Evolutionary conservation across 192 early-diverging fungal species (phyloP), one percentile per base, ranked within the genome.

Genomic region (Backusella tuberculispora): DNA sequence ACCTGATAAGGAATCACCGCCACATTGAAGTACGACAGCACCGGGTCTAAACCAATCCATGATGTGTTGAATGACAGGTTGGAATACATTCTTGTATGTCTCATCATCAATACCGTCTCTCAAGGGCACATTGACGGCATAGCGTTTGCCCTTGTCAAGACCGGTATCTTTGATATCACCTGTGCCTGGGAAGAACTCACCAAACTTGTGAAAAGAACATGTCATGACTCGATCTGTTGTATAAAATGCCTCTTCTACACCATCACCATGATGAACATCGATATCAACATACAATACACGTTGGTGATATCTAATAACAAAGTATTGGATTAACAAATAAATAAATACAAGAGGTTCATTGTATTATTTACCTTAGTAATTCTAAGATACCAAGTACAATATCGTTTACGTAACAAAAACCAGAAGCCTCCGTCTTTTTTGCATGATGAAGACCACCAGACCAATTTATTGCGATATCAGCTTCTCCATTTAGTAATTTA

Each of bases 161-260:
- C 98, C 98, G 80, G 95, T 93, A 82, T 99, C 98, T 88, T 95
- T 84, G 66, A 99, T 81, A 78, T 96, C 95, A 37, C 98, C 98
- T 5, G 97, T 99, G 19, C 98, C 98, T 19, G 98, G 98, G 76
- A 99, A 99, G 74, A 90, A 99, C 69, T 99, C 95, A 41, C 98
- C 98, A 81, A 96, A 98, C 82, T 98, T 98, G 77, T 99, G 98
- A 83, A 99, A 99, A 19, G 93, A 95, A 48, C 94, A 93, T 6
- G 98, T 99, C 98, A 99, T 99, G 8, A 99, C 98, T 38, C 98
- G 92, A 75, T 99, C 98, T 8, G 97, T 98, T n/a, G 93, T 93
- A 78, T 98, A 99, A 76, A 99, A 99, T 15, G 98, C 98, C 78
- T 98, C 97, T 78, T 99, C 96, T 19, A 99, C 98, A 46, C 98